These are phyloP conservation scores for Sporormia fimetaria DNA, from an alignment of 495 filamentous ascomycete genomes.

Conservation along the genomic window DNA sequence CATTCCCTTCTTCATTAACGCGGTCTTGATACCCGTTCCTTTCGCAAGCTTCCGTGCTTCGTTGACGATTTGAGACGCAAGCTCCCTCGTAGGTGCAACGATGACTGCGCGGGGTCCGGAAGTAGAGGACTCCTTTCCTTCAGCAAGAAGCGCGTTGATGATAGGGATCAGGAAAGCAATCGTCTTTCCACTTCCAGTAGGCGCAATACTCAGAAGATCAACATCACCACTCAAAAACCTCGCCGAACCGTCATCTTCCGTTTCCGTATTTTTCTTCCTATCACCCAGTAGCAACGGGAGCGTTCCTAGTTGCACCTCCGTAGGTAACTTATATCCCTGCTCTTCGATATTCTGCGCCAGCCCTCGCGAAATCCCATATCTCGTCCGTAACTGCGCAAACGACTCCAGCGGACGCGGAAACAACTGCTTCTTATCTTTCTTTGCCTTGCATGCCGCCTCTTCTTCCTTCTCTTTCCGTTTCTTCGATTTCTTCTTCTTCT, in stretches of 20 bases:
- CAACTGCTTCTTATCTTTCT: slow-evolving; percentile 44
- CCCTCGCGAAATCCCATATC: slow-evolving; percentile 57
- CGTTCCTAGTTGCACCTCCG: slow-evolving; percentile 82
- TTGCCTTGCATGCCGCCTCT: slow-evolving; percentile 37
- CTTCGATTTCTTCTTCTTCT: slow-evolving; percentile 35
- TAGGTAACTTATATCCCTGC: slow-evolving; percentile 78
- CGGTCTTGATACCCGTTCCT: slow-evolving; percentile 68
- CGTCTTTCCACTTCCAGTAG: slow-evolving; percentile 97
- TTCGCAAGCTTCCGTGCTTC: slow-evolving; percentile 72
- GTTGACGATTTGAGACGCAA: slow-evolving; percentile 84
- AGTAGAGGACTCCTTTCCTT: slow-evolving; percentile 26
- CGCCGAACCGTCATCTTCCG: not conserved
- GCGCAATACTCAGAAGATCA: slow-evolving; percentile 78
- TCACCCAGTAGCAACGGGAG: slow-evolving; percentile 63
- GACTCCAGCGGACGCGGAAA: slow-evolving; percentile 67
- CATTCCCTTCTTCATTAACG: slow-evolving; percentile 78
- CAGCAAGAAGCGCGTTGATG: slow-evolving; percentile 57
- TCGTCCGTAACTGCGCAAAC: slow-evolving; percentile 58
- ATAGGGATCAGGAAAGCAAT: slow-evolving; percentile 81
- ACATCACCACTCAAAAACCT: slow-evolving; percentile 24
- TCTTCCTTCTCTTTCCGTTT: slow-evolving; percentile 38
- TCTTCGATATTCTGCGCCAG: slow-evolving; percentile 67
- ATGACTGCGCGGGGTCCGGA: slow-evolving; percentile 46
- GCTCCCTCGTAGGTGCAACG: slow-evolving; percentile 83
- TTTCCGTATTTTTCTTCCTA: slow-evolving; percentile 31